Conservation (phyloP, 306 rosid species). For the Vigna hirtella region DNA sequence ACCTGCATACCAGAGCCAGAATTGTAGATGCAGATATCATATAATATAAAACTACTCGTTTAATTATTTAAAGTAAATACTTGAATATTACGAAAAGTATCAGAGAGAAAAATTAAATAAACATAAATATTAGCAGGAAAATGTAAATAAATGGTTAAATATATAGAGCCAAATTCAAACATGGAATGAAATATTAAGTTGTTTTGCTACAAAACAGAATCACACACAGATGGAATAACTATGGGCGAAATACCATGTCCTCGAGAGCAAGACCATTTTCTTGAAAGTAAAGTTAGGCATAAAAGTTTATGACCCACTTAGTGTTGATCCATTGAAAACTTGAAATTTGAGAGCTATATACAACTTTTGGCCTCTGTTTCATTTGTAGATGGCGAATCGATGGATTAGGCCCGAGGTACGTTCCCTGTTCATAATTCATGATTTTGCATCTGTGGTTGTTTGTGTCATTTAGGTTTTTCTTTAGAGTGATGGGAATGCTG, state of each 20-base stretch:
- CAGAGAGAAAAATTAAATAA: neutral
- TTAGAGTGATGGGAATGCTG: no score
- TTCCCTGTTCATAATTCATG: neutral
- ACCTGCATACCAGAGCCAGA: no score
- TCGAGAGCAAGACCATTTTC: neutral
- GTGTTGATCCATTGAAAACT: neutral
- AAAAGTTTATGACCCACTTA: neutral
- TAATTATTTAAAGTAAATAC: no score
- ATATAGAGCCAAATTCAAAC: no score
- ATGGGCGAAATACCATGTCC: slow-evolving; percentile 20
- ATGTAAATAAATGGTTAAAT: no score
- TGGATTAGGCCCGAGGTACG: slow-evolving; percentile 90
- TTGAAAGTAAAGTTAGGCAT: neutral
- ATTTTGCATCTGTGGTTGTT: neutral
- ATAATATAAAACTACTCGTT: no score
- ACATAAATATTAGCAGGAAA: no score
- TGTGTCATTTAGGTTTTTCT: neutral
- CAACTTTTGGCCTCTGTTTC: neutral
- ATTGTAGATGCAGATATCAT: no score
- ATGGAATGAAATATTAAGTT: no score
- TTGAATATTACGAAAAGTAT: neutral
- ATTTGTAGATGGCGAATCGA: slow-evolving; percentile 47
- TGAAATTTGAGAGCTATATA: neutral
- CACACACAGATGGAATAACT: neutral
- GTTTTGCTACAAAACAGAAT: no score